Evolutionary conservation across 2,329 filamentous ascomycete genomes (phyloP).

Genomic region (Chaetomiaceae sp.): DNA sequence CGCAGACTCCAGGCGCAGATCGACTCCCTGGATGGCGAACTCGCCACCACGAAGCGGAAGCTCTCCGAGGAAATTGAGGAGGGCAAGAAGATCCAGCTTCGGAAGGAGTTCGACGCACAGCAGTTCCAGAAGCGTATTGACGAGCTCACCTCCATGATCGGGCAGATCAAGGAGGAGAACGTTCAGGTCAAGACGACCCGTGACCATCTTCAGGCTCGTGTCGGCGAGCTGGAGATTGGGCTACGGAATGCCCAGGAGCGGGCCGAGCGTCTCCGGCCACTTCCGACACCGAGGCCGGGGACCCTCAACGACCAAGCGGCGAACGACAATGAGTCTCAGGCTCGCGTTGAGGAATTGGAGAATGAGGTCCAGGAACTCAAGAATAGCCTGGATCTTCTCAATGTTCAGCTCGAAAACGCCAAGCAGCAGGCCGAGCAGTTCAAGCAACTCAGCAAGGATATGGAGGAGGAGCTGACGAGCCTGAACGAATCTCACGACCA

Average conservation of each 20-base stretch:
- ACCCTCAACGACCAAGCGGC: conserved; percentile 36
- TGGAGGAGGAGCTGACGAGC: conserved; percentile 81
- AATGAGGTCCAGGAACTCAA: conserved; percentile 82
- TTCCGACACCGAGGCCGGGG: conserved; percentile 59
- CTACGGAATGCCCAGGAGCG: conserved; percentile 86
- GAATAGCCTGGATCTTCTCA: conserved; percentile 77
- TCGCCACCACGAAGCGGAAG: conserved; percentile 75
- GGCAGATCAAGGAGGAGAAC: conserved; percentile 80
- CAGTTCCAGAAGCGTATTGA: conserved; percentile 90
- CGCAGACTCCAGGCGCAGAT: conserved; percentile 74
- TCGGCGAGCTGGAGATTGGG: conserved; percentile 85
- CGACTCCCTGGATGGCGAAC: conserved; percentile 73
- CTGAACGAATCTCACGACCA: conserved; percentile 77
- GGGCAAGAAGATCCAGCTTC: conserved; percentile 71
- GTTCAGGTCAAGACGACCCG: conserved; percentile 80
- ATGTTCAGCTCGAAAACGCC: conserved; percentile 73
- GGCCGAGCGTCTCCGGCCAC: conserved; percentile 73
- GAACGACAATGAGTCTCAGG: conserved; percentile 43
- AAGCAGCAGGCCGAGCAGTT: conserved; percentile 82
- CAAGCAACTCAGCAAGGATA: conserved; percentile 78
- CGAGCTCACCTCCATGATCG: conserved; percentile 75
- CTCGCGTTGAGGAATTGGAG: conserved; percentile 72
- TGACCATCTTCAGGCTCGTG: conserved; percentile 82
- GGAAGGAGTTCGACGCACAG: conserved; percentile 85
- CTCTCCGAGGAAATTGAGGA: conserved; percentile 80